Evolutionary conservation across 1,284 basidiomycete species (phyloP).

Genomic region (Xerocomus minutiporus): DNA sequence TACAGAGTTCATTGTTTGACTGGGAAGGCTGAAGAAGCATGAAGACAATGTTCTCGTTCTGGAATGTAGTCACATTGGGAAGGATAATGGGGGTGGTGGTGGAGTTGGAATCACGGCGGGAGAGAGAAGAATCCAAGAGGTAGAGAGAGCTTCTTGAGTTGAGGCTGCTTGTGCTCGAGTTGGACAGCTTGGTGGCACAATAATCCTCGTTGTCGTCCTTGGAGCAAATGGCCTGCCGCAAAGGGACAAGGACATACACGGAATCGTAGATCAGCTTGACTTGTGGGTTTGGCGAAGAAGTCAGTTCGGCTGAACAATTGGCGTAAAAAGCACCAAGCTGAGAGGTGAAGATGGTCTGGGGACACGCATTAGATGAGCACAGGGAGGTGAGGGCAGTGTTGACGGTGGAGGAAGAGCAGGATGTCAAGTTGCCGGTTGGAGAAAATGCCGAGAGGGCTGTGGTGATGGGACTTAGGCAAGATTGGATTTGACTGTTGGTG

Average conservation of each 20-base stretch:
- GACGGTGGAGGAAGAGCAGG: slow-evolving; percentile 45
- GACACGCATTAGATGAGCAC: slow-evolving; percentile 51
- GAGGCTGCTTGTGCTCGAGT: slow-evolving; percentile 12
- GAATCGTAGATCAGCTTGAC: slow-evolving; percentile 72
- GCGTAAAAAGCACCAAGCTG: slow-evolving; percentile 66
- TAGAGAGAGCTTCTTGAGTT: slow-evolving; percentile 7
- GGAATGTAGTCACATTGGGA: slow-evolving; percentile 69
- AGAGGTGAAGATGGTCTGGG: slow-evolving; percentile 52
- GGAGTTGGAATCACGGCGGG: slow-evolving; percentile 28
- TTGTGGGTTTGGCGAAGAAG: slow-evolving; percentile 40
- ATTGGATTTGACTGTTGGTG: slow-evolving; percentile 48
- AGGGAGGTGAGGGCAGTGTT: slow-evolving; percentile 51
- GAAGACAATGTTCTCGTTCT: slow-evolving; percentile 68
- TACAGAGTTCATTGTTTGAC: slow-evolving; percentile 60
- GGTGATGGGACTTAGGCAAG: slow-evolving; percentile 66
- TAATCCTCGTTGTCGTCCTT: slow-evolving; percentile 66
- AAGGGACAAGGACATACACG: slow-evolving; percentile 66
- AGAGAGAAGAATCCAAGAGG: not conserved
- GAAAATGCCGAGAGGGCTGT: slow-evolving; percentile 58
- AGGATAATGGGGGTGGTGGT: slow-evolving; percentile 32
- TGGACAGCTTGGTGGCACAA: slow-evolving; percentile 50
- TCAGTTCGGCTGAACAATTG: slow-evolving; percentile 68
- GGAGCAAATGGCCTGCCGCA: slow-evolving; percentile 66
- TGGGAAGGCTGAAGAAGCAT: slow-evolving; percentile 63
- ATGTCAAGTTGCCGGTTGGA: slow-evolving; percentile 41